phyloP scores from a whole-genome alignment of 1,284 basidiomycete species.

The Rhodotorula sp. region DNA sequence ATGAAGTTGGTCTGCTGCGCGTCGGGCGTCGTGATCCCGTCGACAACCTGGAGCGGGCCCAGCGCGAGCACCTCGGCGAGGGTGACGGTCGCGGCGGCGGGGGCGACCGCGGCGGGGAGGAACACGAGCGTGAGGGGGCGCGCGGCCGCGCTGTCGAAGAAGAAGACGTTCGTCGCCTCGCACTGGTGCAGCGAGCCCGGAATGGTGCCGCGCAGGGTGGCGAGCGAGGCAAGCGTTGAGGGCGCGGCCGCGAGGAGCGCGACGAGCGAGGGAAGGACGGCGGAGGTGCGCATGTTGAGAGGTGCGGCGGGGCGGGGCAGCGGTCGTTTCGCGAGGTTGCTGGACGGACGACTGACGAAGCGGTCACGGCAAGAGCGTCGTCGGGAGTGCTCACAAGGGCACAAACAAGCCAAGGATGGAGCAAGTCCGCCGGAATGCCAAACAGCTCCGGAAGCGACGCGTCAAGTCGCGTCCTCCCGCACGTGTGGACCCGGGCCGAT shows the following conservation, averaged over 20 bases:
- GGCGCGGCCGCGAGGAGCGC: slow-evolving; percentile 32
- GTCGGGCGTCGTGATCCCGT: slow-evolving; percentile 37
- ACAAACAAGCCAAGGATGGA: not conserved
- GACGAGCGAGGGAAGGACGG: slow-evolving; percentile 13
- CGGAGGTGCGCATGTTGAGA: slow-evolving; percentile 1
- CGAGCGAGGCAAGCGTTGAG: slow-evolving; percentile 16
- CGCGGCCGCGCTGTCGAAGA: slow-evolving; percentile 38
- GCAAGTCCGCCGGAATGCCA: not conserved
- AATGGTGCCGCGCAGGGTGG: slow-evolving; percentile 36
- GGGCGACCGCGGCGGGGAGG: slow-evolving; percentile 23
- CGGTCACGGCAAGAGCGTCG: slow-evolving; percentile 13
- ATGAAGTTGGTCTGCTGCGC: slow-evolving; percentile 23
- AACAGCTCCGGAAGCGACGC: not conserved
- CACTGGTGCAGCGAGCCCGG: slow-evolving; percentile 38
- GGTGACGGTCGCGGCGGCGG: slow-evolving; percentile 29
- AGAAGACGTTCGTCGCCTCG: slow-evolving; percentile 39
- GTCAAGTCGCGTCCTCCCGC: not conserved
- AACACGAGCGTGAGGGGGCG: slow-evolving; percentile 39
- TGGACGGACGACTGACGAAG: not conserved
- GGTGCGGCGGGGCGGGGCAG: too few species aligned
- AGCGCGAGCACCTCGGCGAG: slow-evolving; percentile 24
- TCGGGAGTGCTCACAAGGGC: not conserved
- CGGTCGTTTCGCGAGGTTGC: not conserved
- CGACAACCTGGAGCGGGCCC: slow-evolving; percentile 33
- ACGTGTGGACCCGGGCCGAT: not conserved